Evolutionary conservation across 2,329 filamentous ascomycete genomes (phyloP).

Genomic region (Fusarium sp.): DNA sequence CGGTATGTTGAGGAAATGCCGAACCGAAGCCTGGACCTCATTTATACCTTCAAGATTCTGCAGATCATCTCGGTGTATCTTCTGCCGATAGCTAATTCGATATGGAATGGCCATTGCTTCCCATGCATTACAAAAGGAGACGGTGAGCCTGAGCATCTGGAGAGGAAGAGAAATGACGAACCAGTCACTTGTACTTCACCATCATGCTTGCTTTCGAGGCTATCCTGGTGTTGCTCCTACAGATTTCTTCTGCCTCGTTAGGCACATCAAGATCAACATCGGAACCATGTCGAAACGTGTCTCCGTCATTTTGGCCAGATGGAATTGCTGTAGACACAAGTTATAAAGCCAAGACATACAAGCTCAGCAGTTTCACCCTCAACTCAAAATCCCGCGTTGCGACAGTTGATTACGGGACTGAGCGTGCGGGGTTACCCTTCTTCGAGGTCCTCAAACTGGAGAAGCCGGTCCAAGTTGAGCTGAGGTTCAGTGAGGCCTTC

Average conservation of each 20-base stretch:
- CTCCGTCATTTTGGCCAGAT: neutral
- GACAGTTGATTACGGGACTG: slow-evolving; percentile 1
- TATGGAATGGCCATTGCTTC: neutral
- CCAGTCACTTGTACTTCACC: neutral
- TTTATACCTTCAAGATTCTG: neutral
- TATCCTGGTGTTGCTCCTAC: neutral
- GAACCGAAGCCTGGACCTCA: neutral
- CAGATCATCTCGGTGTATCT: neutral
- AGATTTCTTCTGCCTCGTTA: neutral
- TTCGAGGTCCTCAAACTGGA: neutral
- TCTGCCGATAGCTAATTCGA: neutral
- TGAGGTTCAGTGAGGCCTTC: neutral
- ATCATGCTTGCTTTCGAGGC: neutral
- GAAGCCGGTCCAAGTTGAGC: neutral
- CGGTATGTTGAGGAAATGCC: neutral
- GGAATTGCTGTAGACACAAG: neutral
- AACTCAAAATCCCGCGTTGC: neutral
- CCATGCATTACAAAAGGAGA: neutral
- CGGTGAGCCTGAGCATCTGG: neutral
- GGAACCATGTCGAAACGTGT: neutral
- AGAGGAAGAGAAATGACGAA: neutral
- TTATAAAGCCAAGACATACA: slow-evolving; percentile 11
- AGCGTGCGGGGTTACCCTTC: neutral
- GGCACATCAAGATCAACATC: neutral
- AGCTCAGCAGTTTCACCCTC: neutral